A percentile compares a stretch with the other conserved stretches of the same genome.
Conservation (phyloP, 768 basidiomycete genomes). For the Rossbeevera mucosa region DNA sequence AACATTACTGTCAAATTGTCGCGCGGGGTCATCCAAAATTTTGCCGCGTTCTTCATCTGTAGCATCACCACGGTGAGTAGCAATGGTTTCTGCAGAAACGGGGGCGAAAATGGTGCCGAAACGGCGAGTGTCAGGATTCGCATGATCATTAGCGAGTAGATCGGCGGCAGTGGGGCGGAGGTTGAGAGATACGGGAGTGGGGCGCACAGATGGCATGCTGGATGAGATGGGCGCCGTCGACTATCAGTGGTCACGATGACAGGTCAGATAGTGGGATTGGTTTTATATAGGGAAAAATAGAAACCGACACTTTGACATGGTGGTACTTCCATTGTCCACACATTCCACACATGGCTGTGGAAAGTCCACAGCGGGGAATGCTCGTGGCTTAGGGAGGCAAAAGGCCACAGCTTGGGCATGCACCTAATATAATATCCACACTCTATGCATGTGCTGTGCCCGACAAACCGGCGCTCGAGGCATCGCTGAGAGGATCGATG, state of each 20-base stretch:
- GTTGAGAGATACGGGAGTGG: slow-evolving; percentile 4
- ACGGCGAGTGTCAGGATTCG: slow-evolving; percentile 25
- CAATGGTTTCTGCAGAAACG: slow-evolving; percentile 4
- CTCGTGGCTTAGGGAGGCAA: slow-evolving; percentile 17
- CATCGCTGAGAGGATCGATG: background rate
- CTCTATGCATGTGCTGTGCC: background rate
- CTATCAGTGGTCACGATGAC: slow-evolving; percentile 3
- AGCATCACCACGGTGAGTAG: slow-evolving; percentile 7
- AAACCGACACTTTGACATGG: slow-evolving; percentile 25
- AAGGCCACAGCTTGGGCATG: slow-evolving; percentile 1
- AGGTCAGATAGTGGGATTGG: background rate
- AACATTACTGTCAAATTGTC: background rate
- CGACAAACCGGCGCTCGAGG: background rate
- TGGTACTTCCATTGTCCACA: slow-evolving; percentile 17
- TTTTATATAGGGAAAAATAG: slow-evolving; percentile 18
- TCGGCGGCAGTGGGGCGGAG: slow-evolving; percentile 2
- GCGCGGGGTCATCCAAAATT: slow-evolving; percentile 5
- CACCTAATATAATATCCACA: background rate
- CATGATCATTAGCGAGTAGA: background rate
- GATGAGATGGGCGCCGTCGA: background rate
- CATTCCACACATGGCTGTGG: slow-evolving; percentile 19
- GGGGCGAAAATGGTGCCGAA: slow-evolving; percentile 22
- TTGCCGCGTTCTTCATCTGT: slow-evolving; percentile 11
- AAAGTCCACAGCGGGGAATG: slow-evolving; percentile 12
- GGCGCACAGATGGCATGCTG: slow-evolving; percentile 10